These are phyloP conservation scores for Kappamyces sp. DNA, from an alignment of 192 early-diverging fungal species.

Conservation along the genomic window DNA sequence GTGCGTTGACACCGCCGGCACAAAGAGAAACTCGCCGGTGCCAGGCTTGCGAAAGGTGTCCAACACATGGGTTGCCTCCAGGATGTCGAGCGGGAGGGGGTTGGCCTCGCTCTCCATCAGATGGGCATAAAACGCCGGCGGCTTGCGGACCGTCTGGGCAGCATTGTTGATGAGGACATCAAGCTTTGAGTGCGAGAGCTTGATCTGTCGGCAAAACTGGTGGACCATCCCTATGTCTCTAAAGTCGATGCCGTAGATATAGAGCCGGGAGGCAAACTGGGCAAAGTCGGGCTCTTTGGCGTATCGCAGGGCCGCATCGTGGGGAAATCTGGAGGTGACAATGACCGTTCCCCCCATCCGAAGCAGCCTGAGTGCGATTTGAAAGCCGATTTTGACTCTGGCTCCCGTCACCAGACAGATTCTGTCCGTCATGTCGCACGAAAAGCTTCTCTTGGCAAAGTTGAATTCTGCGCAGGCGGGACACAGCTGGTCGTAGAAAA, in stretches of 20 bases:
- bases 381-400: conserved; percentile 53
- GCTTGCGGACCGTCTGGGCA: conserved; percentile 53
- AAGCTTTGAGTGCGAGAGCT: conserved; percentile 30
- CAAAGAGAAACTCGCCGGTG: conserved; percentile 33
- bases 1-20: conserved; percentile 14
- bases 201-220: conserved; percentile 42
- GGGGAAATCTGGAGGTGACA: conserved; percentile 48
- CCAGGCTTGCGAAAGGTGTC: conserved; percentile 31
- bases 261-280: conserved; percentile 29
- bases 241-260: conserved; percentile 51
- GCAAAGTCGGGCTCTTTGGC: conserved; percentile 39
- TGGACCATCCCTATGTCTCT: conserved; percentile 47
- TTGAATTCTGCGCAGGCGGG: conserved; percentile 44
- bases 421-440: conserved; percentile 40
- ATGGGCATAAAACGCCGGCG: conserved; percentile 50
- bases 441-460: conserved; percentile 38
- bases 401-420: conserved; percentile 52
- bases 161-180: conserved; percentile 59
- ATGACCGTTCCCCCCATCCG: conserved; percentile 51
- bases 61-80: conserved; percentile 25
- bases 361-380: conserved; percentile 47
- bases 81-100: conserved; percentile 17
- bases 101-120: conserved; percentile 36
- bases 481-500: conserved; percentile 53
- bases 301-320: conserved; percentile 44